A percentile compares a stretch with the other conserved stretches of the same genome.
These are phyloP conservation scores for Penicillium verrucosum DNA, from an alignment of 2,329 filamentous ascomycete genomes.

Conservation along the genomic window DNA sequence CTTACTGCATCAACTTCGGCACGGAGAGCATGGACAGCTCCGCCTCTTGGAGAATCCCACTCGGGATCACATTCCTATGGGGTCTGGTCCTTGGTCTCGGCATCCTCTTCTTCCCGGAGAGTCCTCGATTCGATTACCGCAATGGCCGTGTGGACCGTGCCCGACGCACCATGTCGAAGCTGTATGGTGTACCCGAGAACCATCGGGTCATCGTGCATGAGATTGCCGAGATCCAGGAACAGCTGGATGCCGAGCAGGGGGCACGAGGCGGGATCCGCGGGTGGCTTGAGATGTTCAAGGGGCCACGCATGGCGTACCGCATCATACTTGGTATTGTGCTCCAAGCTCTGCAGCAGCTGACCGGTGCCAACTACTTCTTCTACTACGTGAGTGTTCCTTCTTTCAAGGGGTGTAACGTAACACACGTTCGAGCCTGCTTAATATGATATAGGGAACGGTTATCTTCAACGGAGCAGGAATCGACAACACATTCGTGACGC, in stretches of 20 bases:
- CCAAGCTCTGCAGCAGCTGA: slow-evolving; percentile 46
- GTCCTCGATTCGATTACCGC: slow-evolving; percentile 58
- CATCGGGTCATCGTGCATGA: slow-evolving; percentile 55
- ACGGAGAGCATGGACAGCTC: slow-evolving; percentile 39
- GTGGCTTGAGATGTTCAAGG: slow-evolving; percentile 45
- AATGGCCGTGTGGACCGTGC: slow-evolving; percentile 52
- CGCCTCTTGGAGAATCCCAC: slow-evolving; percentile 49
- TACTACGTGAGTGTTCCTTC: slow-evolving; percentile 50
- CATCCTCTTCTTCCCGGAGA: slow-evolving; percentile 56
- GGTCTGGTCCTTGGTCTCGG: slow-evolving; percentile 53
- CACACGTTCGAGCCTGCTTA: neutral
- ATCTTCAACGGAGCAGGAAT: slow-evolving; percentile 63
- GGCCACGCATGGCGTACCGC: slow-evolving; percentile 46
- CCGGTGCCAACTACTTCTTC: slow-evolving; percentile 48
- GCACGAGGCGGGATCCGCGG: slow-evolving; percentile 28
- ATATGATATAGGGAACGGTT: slow-evolving; percentile 51
- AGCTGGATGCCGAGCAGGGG: slow-evolving; percentile 52
- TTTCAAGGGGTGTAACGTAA: too few relatives aligned
- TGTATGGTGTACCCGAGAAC: slow-evolving; percentile 54
- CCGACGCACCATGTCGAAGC: slow-evolving; percentile 51
- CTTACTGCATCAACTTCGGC: slow-evolving; percentile 48
- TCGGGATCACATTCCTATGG: slow-evolving; percentile 58
- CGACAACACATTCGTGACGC: slow-evolving; percentile 59
- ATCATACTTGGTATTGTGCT: slow-evolving; percentile 41
- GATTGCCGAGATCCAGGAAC: slow-evolving; percentile 54